These are phyloP conservation scores for Zopfia rhizophila DNA, from an alignment of 2,329 filamentous ascomycete genomes.

Conservation along the genomic window DNA sequence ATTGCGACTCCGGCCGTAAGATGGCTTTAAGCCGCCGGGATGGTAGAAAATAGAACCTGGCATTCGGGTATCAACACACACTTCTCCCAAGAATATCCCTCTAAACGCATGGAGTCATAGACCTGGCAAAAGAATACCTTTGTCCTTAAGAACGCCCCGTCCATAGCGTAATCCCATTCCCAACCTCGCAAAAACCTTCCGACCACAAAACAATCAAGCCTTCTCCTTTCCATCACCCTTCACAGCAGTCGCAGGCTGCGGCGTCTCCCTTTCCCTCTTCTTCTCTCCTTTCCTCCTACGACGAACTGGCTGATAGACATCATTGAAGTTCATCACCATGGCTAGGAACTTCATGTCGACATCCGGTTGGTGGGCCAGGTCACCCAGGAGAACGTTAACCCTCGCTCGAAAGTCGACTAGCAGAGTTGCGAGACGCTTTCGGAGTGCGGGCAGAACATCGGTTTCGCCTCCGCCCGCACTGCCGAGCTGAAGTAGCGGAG, in stretches of 20 bases:
- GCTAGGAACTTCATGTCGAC: slow-evolving; percentile 95
- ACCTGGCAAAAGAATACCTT: too few relatives aligned
- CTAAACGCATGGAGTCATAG: too few relatives aligned
- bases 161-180: too few relatives aligned
- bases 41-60: too few relatives aligned
- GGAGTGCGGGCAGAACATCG: slow-evolving; percentile 78
- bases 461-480: slow-evolving; percentile 60
- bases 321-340: slow-evolving; percentile 99
- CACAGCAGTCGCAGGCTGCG: slow-evolving; percentile 10
- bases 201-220: background rate
- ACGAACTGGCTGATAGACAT: slow-evolving; percentile 84
- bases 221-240: slow-evolving; percentile 2
- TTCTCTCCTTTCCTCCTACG: slow-evolving; percentile 62
- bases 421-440: slow-evolving; percentile 76
- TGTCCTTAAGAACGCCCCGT: too few relatives aligned
- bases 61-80: too few relatives aligned
- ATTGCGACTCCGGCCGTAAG: too few relatives aligned
- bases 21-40: too few relatives aligned
- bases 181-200: too few relatives aligned
- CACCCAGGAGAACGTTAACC: slow-evolving; percentile 84
- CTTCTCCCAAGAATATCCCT: too few relatives aligned
- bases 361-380: slow-evolving; percentile 92
- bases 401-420: slow-evolving; percentile 79
- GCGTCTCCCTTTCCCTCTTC: slow-evolving; percentile 37
- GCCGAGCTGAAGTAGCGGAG: slow-evolving; percentile 47